These are phyloP conservation scores for Gossypium trilobum DNA, from an alignment of 441 rosid species.

Conservation along the genomic window DNA sequence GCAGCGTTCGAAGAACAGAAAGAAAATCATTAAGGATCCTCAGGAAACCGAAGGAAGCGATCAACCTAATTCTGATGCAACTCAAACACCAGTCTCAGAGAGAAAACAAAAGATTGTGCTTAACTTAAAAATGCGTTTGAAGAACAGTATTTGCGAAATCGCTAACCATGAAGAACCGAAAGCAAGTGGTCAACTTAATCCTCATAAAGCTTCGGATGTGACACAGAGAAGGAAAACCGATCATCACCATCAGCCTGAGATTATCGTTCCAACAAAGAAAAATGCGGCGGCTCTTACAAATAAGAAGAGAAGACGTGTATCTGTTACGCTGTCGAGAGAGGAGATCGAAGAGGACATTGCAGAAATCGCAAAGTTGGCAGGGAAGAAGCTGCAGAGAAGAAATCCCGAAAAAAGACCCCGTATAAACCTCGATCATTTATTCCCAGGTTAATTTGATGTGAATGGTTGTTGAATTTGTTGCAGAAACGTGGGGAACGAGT, in stretches of 20 bases:
- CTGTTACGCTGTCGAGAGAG: not conserved
- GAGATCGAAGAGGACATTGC: not conserved
- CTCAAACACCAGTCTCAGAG: too few species aligned
- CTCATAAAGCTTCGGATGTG: not conserved
- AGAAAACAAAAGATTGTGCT: too few species aligned
- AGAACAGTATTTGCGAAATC: too few species aligned
- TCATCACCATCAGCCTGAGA: not conserved
- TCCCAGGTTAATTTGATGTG: not conserved
- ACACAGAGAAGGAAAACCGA: not conserved
- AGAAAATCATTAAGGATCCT: not conserved
- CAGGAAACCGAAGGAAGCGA: not conserved
- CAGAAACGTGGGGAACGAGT: too few species aligned
- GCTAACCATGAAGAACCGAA: not conserved
- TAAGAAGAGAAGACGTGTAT: not conserved
- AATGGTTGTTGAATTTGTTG: not conserved
- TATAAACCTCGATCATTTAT: not conserved
- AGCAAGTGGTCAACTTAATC: not conserved
- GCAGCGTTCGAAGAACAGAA: not conserved
- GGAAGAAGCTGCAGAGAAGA: not conserved
- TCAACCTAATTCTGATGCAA: too few species aligned
- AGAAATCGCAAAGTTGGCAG: not conserved
- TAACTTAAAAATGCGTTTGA: too few species aligned
- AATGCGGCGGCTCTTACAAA: not conserved
- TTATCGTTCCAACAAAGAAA: not conserved
- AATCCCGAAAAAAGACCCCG: not conserved